Evolutionary conservation across 257 asterid species (phyloP), one percentile per base, ranked within the genome.

Genomic region (Ballota nigra): DNA sequence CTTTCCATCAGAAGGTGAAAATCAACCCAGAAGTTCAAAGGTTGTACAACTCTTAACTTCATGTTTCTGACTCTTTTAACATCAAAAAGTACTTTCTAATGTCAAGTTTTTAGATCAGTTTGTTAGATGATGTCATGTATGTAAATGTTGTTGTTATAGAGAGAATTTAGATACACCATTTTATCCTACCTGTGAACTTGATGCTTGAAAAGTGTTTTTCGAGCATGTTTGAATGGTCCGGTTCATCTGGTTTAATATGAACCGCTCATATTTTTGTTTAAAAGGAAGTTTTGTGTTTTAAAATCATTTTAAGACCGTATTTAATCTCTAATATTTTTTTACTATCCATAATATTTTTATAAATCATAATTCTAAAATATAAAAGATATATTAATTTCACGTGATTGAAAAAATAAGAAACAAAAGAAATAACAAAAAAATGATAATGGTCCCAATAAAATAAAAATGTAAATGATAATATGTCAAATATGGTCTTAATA

Each of bases 1-100:
- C 97, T 92, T 70, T 86, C 96, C 40, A 87, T 92, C 81, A 87
- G 81, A 77, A 75, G 28, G 8, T 38, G 69, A 73, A 4, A 22
- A 45, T 1, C 13, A 2, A 33, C 66, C 24, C 3, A 24, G 29
- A 60, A 2, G 59, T 34, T 41, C 49, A 19, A n/a, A 76, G 75
- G 77, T 24, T 28, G 13, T 22, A 11, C 16, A 23, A 65, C 23
- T 36, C 10, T n/a, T 56, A 20, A 51, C 51, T 53, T 55, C 9
- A 26, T 74, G 24, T 66, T 12, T 66, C 58, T 69, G 40, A 28
- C 34, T 31, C 22, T 11, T 19, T 2, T 3, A 52, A 68, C 29
- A 16, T 19, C 6, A 9, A 19, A 22, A n/a, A 31, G 58, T 49
- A 62, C 43, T 22, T 3, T 11, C 52, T 45, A 61, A 60, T 60